Conservation (phyloP, 2,329 filamentous ascomycete species). For the Clarireedia homoeocarpa region DNA sequence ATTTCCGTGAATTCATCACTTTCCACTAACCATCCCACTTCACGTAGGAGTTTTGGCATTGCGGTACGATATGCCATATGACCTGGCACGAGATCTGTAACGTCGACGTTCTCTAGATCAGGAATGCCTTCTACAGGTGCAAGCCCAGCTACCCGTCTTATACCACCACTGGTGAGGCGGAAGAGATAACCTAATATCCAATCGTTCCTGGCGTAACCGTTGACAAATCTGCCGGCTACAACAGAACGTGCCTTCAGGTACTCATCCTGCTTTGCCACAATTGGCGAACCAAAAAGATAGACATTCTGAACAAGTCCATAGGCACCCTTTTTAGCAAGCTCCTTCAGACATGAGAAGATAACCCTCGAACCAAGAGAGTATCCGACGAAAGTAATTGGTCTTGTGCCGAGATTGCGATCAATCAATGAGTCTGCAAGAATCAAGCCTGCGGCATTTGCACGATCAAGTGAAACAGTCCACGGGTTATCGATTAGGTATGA, state of each 20-base stretch:
- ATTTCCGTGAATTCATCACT: conserved; percentile 95
- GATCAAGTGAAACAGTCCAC: conserved; percentile 92
- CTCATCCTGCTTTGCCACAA: conserved; percentile 88
- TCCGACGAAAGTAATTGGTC: conserved; percentile 87
- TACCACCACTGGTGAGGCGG: conserved; percentile 85
- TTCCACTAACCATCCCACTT: conserved; percentile 85
- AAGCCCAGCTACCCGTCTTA: conserved; percentile 80
- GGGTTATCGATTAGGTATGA: conserved; percentile 97
- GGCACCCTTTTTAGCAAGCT: conserved; percentile 76
- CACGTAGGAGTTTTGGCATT: conserved; percentile 80
- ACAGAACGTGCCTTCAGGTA: conserved; percentile 75
- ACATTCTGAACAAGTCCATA: conserved; percentile 89
- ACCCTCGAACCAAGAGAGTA: conserved; percentile 90
- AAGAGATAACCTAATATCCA: conserved; percentile 98
- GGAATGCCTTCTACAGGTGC: conserved; percentile 67
- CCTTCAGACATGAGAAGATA: conserved; percentile 84
- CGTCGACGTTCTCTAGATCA: conserved; percentile 81
- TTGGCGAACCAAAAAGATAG: conserved; percentile 85
- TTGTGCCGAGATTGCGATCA: conserved; percentile 81
- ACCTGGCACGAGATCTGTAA: conserved; percentile 76
- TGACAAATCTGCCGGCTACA: conserved; percentile 87
- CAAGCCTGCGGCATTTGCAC: conserved; percentile 79
- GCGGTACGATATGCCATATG: conserved; percentile 95
- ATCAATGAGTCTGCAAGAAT: conserved; percentile 93
- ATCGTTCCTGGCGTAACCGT: conserved; percentile 88